Conservation (phyloP, 2,329 filamentous ascomycete species). For the Phaeosphaeriaceae sp. region DNA sequence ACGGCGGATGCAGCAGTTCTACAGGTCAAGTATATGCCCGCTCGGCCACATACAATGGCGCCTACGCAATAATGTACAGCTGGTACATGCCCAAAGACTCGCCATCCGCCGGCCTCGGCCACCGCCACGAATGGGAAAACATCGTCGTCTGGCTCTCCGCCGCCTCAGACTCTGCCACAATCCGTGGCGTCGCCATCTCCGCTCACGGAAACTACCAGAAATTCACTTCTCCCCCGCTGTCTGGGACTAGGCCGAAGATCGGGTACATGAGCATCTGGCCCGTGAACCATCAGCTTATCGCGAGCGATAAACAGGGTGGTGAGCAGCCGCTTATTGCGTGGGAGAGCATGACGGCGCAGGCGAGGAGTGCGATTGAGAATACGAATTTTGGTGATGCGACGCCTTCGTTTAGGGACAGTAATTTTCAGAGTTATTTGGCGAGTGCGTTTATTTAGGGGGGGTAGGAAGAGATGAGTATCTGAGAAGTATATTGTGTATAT, state of each 20-base stretch:
- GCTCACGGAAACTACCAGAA: constrained; percentile 59
- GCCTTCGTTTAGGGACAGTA: constrained; percentile 56
- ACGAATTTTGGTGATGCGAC: constrained; percentile 57
- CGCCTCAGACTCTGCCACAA: constrained; percentile 47
- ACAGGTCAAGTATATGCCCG: constrained; percentile 61
- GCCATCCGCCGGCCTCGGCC: constrained; percentile 54
- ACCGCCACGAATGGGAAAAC: constrained; percentile 65
- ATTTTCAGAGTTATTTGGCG: constrained; percentile 56
- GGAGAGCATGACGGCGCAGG: constrained; percentile 53
- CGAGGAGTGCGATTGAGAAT: constrained; percentile 51
- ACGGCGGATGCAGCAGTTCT: constrained; percentile 51
- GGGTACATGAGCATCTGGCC: constrained; percentile 58
- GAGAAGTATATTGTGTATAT: too few species aligned
- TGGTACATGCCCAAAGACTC: constrained; percentile 61
- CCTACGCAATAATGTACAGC: constrained; percentile 59
- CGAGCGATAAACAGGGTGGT: constrained; percentile 51
- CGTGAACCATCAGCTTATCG: constrained; percentile 55
- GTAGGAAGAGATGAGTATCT: neutral
- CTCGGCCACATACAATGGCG: constrained; percentile 47
- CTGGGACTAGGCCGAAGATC: constrained; percentile 54
- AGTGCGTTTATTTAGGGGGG: constrained; percentile 24
- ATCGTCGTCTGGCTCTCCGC: constrained; percentile 59
- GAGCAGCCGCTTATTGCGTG: constrained; percentile 58
- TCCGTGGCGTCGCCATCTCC: constrained; percentile 60
- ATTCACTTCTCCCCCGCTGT: constrained; percentile 36